Base-by-base conservation (phyloP, 257 asterid species). In the Solanum acaule region DNA sequence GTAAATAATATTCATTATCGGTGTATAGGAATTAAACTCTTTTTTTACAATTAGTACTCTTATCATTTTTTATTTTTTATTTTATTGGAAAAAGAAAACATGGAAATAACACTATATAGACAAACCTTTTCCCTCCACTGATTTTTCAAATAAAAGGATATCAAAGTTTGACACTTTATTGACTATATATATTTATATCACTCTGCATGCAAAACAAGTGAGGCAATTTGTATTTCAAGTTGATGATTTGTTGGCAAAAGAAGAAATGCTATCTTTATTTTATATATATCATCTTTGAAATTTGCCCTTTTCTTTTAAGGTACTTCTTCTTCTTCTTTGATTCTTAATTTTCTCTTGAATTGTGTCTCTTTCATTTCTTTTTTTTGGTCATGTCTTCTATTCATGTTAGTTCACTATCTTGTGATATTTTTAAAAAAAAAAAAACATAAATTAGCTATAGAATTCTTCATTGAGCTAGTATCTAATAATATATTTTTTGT, bases 361-460 rank as follows among this genome's bases (percentile, higher is more conserved):
- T 72, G 82, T 73, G 82, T 25, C 46, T 35, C 49, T 34, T 73
- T 20, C 8, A 33, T 18, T 33, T 72, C 15, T 4, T 35, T 2
- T 35, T 2, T 75, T 22, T 35, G 10, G 31, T 22, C 16, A 73
- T 20, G 82, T 18, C 29, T 73, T 33, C 16, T 34, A 35, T 34
- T 12, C 31, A 34, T 75, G 82, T 35, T 22, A 75, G 52, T 37
- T 94, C 95, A 82, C 90, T 90, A 79, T 93, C 94, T 16, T 65
- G 20, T 10, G 83, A n/a, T n/a, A n/a, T n/a, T n/a, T n/a, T n/a
- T n/a, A n/a, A n/a, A n/a, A 12, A 52, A 52, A 16, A 16, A 37
- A n/a, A 70, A 37, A 37, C 16, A 35, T 23, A 22, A 33, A 68
- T 33, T 33, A 72, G 25, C 14, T 72, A 33, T 33, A 4, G 2